Evolutionary conservation across 2,329 filamentous ascomycete genomes (phyloP).

Genomic region (Phialophora expanda): DNA sequence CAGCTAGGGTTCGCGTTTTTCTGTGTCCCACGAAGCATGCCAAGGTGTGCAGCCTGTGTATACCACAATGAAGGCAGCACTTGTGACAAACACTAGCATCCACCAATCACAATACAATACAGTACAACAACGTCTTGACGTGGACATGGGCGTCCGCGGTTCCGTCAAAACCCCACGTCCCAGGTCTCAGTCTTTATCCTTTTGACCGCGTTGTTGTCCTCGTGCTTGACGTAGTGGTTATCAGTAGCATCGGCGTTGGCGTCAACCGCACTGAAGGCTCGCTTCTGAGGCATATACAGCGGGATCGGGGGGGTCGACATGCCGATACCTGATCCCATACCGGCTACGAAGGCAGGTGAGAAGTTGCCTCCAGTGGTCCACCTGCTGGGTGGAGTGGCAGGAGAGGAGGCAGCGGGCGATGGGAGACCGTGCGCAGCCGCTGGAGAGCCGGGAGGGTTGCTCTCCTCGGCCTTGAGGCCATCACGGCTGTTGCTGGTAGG

Average conservation of each 20-base stretch:
- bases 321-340: neutral
- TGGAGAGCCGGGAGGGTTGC: neutral
- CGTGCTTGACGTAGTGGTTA: neutral
- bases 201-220: slow-evolving; percentile 3
- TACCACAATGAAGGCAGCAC: no score
- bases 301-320: neutral
- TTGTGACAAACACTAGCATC: neutral
- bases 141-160: neutral
- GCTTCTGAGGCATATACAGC: slow-evolving; percentile 10
- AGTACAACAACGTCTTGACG: neutral
- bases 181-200: slow-evolving; percentile 17
- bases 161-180: neutral
- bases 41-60: no score
- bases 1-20: no score
- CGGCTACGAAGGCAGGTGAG: neutral
- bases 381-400: neutral
- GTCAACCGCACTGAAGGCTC: neutral
- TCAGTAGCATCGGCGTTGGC: neutral
- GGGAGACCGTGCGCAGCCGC: neutral
- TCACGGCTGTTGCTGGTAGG: neutral
- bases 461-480: slow-evolving; percentile 5
- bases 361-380: neutral
- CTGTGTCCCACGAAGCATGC: no score
- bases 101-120: neutral
- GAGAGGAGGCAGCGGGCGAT: neutral